Base-by-base conservation (phyloP, 129 eudicot genomes). In the Kitagawia praeruptora region DNA sequence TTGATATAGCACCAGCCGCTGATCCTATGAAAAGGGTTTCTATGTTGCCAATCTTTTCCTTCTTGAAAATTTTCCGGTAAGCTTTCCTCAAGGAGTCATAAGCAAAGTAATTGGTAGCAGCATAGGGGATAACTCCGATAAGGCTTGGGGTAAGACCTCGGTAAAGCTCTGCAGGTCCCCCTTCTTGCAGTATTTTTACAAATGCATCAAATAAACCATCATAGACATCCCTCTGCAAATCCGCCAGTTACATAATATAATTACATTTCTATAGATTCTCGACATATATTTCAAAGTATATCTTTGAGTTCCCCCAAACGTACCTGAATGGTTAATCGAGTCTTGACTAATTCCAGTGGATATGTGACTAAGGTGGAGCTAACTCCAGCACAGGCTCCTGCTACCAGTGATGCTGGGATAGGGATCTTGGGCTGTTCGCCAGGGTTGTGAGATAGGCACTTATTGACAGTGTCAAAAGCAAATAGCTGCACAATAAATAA, bases 301-400 rank as follows among this genome's bases (percentile, higher is more conserved):
- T 75, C 3, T 2, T 45, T 46, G 61, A 11, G 16, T 46, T 27
- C 2, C 61, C 69, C 34, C 9, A 18, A 49, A 70, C 18, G 73
- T 85, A 92, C 97, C 93, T 92, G 92, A 34, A 94, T 91, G 73
- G 97, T 91, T 64, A 94, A 83, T 15, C 98, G 93, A 47, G 98
- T 91, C 88, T 94, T 91, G 74, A 94, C 85, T 82, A 94, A 80
- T 83, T 94, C 98, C 27, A 94, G 93, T 28, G 98, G 98, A 81
- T 94, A 94, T 7, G 96, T 94, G 45, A 88, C 80, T 47, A 94
- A 77, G 67, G 97, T 94, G 21, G 95, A 91, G 88, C 90, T 86
- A 45, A 91, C 91, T 75, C 98, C 98, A 71, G 98, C 97, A 85
- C 88, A 85, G 9, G 97, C 98, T 8, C 98, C 98, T 10, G 98